phyloP scores from a whole-genome alignment of 352 stramenopile species.

The Thraustotheca clavata region DNA sequence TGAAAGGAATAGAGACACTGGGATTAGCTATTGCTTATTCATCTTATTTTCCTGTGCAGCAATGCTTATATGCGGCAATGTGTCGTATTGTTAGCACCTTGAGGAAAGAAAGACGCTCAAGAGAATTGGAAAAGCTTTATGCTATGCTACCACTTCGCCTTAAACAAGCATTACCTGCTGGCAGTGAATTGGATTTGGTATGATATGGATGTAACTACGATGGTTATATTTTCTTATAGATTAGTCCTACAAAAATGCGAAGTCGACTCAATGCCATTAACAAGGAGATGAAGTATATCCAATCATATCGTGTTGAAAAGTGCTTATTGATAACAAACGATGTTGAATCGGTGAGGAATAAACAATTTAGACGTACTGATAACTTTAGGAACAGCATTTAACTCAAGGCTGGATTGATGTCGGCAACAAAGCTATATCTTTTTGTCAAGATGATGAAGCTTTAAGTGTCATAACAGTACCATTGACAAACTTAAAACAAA shows the following conservation, averaged over 20 bases:
- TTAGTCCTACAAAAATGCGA: neutral
- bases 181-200: neutral
- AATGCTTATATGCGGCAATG: constrained; percentile 13
- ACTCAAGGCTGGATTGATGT: constrained; percentile 16
- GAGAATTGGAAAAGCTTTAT: constrained; percentile 1
- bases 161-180: neutral
- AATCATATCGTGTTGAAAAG: neutral
- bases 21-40: neutral
- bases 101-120: neutral
- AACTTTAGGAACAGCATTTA: neutral
- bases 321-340: neutral
- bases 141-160: neutral
- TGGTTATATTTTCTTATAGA: neutral
- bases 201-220: neutral
- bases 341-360: neutral
- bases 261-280: constrained; percentile 8
- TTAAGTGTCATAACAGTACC: neutral
- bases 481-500: too few relatives aligned
- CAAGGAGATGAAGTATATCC: neutral
- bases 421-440: neutral
- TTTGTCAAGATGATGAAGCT: constrained; percentile 13
- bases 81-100: neutral
- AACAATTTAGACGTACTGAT: neutral
- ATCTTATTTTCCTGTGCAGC: constrained; percentile 7
- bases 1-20: neutral